phyloP scores from a whole-genome alignment of 208 protist genomes.

The Acanthamoeba lenticulata region DNA sequence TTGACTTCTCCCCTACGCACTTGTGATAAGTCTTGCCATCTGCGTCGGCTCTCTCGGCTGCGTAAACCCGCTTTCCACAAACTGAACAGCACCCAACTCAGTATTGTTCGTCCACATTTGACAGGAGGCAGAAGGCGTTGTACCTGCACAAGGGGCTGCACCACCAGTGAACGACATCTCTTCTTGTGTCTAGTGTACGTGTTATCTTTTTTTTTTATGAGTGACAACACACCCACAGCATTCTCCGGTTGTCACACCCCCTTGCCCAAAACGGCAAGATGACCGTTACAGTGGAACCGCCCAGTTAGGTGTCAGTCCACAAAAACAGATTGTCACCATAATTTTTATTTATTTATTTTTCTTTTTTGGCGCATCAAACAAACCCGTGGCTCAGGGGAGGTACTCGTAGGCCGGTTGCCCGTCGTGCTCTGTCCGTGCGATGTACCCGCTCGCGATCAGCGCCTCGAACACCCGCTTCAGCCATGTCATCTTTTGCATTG shows the following conservation, averaged over 20 bases:
- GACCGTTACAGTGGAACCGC: too few relatives aligned
- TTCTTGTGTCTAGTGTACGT: too few relatives aligned
- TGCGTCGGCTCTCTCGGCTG: neutral
- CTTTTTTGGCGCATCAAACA: too few relatives aligned
- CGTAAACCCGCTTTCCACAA: neutral
- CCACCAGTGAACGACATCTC: too few relatives aligned
- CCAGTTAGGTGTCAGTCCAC: too few relatives aligned
- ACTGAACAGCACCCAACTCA: neutral
- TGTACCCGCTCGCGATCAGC: neutral
- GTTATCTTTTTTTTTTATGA: too few relatives aligned
- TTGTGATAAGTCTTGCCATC: neutral
- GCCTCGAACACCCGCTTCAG: neutral
- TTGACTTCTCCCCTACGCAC: neutral
- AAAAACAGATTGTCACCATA: too few relatives aligned
- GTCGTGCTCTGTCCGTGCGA: neutral
- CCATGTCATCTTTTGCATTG: neutral
- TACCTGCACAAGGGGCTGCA: neutral
- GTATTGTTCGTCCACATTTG: too few relatives aligned
- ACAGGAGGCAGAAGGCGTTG: neutral
- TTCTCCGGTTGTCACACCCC: too few relatives aligned
- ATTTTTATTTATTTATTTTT: too few relatives aligned
- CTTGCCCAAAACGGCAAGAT: too few relatives aligned
- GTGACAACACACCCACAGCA: too few relatives aligned
- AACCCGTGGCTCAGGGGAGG: neutral
- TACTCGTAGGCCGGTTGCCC: neutral